phyloP scores from a whole-genome alignment of 805 yeast genomes.

The Isabelozyma rhagii region DNA sequence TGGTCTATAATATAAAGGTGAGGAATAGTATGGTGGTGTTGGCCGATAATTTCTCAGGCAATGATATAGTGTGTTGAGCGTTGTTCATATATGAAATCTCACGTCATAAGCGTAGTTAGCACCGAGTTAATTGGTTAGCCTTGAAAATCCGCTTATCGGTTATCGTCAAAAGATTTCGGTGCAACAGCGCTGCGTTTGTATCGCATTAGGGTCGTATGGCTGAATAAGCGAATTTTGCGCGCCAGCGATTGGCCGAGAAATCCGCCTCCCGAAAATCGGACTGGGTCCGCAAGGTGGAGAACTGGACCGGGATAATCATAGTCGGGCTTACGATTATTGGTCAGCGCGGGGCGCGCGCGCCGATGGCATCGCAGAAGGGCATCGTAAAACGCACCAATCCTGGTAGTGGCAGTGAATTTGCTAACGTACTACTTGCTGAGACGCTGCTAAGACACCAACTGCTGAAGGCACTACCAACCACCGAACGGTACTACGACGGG shows the following conservation, averaged over 20 bases:
- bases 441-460: no score
- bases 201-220: background rate
- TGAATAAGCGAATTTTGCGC: background rate
- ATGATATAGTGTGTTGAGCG: background rate
- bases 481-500: slow-evolving; percentile 9
- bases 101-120: background rate
- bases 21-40: no score
- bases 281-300: background rate
- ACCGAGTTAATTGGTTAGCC: background rate
- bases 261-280: background rate
- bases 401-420: no score
- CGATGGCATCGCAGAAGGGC: no score
- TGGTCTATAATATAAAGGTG: background rate
- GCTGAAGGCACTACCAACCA: background rate
- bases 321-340: background rate
- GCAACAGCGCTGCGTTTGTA: background rate
- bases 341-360: no score
- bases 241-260: background rate
- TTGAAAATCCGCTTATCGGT: slow-evolving; percentile 1
- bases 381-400: no score
- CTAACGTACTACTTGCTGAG: no score
- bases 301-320: background rate
- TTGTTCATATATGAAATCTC: background rate
- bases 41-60: no score
- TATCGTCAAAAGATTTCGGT: background rate